Percentiles rank a stretch among this genome's conserved stretches.
phyloP scores from a whole-genome alignment of 2,329 filamentous ascomycete genomes.

The Fusarium oligoseptatum region DNA sequence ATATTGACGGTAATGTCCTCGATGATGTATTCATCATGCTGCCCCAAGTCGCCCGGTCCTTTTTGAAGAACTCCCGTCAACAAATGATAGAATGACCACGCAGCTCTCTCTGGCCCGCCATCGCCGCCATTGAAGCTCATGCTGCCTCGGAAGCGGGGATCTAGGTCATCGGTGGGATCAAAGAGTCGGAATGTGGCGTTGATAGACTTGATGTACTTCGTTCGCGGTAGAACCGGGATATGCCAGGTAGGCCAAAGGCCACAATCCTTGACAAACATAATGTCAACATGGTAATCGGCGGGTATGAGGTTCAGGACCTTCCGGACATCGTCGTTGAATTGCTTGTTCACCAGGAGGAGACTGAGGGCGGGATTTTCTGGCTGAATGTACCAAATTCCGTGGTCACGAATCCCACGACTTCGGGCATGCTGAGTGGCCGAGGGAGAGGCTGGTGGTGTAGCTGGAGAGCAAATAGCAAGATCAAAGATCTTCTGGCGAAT shows the following conservation, averaged over 20 bases:
- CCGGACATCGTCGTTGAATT: not conserved
- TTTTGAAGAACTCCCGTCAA: not conserved
- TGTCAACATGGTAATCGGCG: slow-evolving; percentile 14
- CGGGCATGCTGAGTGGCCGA: slow-evolving; percentile 10
- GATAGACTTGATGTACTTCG: slow-evolving; percentile 12
- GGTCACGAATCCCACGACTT: not conserved
- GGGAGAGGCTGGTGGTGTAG: not conserved
- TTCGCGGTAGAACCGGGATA: not conserved
- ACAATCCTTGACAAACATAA: slow-evolving; percentile 22
- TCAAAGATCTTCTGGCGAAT: slow-evolving; percentile 14
- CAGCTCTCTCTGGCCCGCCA: not conserved
- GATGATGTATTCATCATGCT: not conserved
- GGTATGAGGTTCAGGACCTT: not conserved
- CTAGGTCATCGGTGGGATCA: slow-evolving; percentile 6
- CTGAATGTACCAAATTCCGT: not conserved
- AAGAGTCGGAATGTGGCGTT: slow-evolving; percentile 19
- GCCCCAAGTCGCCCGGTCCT: not conserved
- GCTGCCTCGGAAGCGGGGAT: not conserved
- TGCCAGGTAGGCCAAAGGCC: slow-evolving; percentile 22
- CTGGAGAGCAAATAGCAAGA: not conserved
- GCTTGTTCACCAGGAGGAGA: slow-evolving; percentile 13
- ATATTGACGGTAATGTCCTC: slow-evolving; percentile 14
- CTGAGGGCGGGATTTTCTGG: not conserved
- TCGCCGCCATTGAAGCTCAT: not conserved
- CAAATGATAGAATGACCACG: slow-evolving; percentile 1